phyloP scores from a whole-genome alignment of 1,284 basidiomycete species.

The Moesziomyces globuligerus region DNA sequence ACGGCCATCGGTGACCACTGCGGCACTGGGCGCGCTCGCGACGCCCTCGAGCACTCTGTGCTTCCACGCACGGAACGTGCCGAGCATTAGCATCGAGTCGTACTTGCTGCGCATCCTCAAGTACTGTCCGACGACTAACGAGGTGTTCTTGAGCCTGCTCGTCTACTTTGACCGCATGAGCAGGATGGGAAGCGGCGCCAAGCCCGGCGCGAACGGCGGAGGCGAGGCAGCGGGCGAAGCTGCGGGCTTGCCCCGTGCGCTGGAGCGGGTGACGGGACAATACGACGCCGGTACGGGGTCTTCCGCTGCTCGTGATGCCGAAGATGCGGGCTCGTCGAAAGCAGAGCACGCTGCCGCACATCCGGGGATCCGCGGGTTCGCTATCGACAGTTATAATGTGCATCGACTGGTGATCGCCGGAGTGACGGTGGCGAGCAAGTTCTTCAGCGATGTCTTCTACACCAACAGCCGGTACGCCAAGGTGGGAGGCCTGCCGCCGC shows the following conservation, averaged over 20 bases:
- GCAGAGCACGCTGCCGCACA: slow-evolving; percentile 25
- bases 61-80: slow-evolving; percentile 95
- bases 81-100: slow-evolving; percentile 91
- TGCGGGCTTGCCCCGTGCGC: slow-evolving; percentile 44
- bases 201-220: slow-evolving; percentile 43
- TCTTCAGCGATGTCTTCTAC: slow-evolving; percentile 98
- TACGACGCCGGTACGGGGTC: slow-evolving; percentile 1
- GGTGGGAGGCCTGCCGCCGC: slow-evolving; percentile 91
- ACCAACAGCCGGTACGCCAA: slow-evolving; percentile 99
- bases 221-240: slow-evolving; percentile 48
- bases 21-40: slow-evolving; percentile 79
- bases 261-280: slow-evolving; percentile 27
- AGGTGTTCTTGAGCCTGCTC: slow-evolving; percentile 91
- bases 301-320: slow-evolving; percentile 7
- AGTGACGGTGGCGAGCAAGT: slow-evolving; percentile 97
- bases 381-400: slow-evolving; percentile 96
- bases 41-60: slow-evolving; percentile 85
- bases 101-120: slow-evolving; percentile 95
- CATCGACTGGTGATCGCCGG: slow-evolving; percentile 96
- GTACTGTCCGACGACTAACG: slow-evolving; percentile 97
- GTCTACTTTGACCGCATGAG: slow-evolving; percentile 93
- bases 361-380: slow-evolving; percentile 74
- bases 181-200: slow-evolving; percentile 72
- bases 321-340: slow-evolving; percentile 4
- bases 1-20: slow-evolving; percentile 72